Conservation (phyloP, 2,329 filamentous ascomycete genomes). For the Colletotrichum navitas region DNA sequence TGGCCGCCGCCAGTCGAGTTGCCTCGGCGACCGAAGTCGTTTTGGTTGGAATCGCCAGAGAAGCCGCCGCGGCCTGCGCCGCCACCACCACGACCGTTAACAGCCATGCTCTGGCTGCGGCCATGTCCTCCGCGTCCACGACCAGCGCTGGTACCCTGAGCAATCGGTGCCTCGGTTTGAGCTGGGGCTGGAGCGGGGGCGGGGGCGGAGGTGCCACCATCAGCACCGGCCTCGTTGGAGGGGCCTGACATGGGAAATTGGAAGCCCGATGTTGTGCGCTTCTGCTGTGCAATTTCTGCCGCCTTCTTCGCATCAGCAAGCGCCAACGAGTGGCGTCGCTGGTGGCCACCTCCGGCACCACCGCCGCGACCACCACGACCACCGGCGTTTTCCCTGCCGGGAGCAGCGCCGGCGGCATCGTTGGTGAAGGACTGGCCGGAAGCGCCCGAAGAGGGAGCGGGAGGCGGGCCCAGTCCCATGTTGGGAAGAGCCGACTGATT, state of each 20-base stretch:
- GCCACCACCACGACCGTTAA: conserved; percentile 68
- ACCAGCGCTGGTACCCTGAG: conserved; percentile 59
- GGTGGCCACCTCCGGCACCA: conserved; percentile 81
- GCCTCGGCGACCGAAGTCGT: conserved; percentile 77
- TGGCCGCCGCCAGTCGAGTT: conserved; percentile 75
- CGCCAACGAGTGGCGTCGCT: conserved; percentile 93
- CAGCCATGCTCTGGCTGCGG: conserved; percentile 92
- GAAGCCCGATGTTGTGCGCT: conserved; percentile 92
- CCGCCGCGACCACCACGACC: conserved; percentile 79
- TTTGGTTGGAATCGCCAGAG: conserved; percentile 58
- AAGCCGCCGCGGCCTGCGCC: conserved; percentile 76
- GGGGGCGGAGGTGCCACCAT: conserved; percentile 58
- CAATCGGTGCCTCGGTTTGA: conserved; percentile 54
- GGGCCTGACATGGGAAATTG: conserved; percentile 88
- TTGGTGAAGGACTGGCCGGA: conserved; percentile 84
- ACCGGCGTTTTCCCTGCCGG: conserved; percentile 75
- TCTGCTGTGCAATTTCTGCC: conserved; percentile 95
- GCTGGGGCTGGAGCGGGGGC: conserved; percentile 48
- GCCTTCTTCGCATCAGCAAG: conserved; percentile 98
- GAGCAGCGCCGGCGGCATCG: conserved; percentile 74
- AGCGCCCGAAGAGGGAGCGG: conserved; percentile 91
- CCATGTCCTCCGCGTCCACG: conserved; percentile 73
- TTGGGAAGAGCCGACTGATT: conserved; percentile 97
- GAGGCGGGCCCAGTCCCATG: conserved; percentile 88
- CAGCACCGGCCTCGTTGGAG: conserved; percentile 70